phyloP scores from a whole-genome alignment of 768 basidiomycete genomes.

The Atractiella rhizophila region DNA sequence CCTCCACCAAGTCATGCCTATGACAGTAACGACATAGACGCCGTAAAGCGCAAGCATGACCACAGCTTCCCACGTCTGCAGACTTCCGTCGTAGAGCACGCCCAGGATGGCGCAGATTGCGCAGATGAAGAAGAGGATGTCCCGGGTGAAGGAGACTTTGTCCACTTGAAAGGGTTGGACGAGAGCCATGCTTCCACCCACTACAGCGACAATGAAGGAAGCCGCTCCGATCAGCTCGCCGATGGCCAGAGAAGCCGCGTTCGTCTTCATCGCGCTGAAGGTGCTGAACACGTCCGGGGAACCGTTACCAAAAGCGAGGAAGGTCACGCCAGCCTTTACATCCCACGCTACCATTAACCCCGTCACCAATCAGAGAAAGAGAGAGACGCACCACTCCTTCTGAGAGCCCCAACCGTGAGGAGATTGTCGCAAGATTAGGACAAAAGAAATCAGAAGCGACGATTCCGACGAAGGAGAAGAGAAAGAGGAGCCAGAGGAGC shows the following conservation, averaged over 20 bases:
- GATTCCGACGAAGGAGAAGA: conserved; percentile 88
- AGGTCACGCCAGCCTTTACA: conserved; percentile 57
- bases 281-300: conserved; percentile 92
- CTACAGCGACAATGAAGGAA: conserved; percentile 81
- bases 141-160: conserved; percentile 57
- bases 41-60: conserved; percentile 47
- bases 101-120: conserved; percentile 50
- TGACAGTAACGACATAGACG: conserved; percentile 49
- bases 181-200: conserved; percentile 92
- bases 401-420: conserved; percentile 57
- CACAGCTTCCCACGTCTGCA: conserved; percentile 46
- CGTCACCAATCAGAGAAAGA: not conserved
- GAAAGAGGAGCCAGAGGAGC: conserved; percentile 56
- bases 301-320: conserved; percentile 90
- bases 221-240: conserved; percentile 90
- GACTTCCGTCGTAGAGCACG: conserved; percentile 49
- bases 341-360: not conserved
- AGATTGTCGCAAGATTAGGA: conserved; percentile 64
- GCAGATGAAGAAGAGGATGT: conserved; percentile 78
- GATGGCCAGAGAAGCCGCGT: conserved; percentile 69
- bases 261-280: conserved; percentile 64
- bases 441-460: conserved; percentile 93
- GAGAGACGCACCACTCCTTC: conserved; percentile 38
- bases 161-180: conserved; percentile 80
- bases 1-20: conserved; percentile 48